Conservation (phyloP, 164 flowering plant species). For the Kalanchoe fedtschenkoi region DNA sequence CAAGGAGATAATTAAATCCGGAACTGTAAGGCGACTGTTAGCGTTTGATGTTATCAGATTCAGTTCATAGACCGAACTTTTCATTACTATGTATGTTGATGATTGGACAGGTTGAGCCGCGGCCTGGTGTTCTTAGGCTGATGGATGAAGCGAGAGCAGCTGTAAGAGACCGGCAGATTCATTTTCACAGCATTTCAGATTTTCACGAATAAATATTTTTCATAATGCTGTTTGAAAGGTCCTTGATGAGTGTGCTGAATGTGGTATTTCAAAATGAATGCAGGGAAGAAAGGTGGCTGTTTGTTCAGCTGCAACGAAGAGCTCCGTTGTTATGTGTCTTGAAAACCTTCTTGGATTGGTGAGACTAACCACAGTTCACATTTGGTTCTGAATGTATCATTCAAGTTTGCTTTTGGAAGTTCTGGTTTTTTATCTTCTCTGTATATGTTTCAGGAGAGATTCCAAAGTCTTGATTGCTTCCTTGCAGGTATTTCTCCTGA, state of each 20-base stretch:
- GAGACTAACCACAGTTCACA: constrained; percentile 10
- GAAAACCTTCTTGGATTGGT: constrained; percentile 88
- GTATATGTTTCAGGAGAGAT: constrained; percentile 87
- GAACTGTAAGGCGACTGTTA: constrained; percentile 55
- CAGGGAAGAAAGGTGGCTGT: constrained; percentile 88
- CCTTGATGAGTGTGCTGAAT: neutral
- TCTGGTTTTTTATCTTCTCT: neutral
- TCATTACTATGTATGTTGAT: neutral
- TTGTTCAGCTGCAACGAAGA: constrained; percentile 98
- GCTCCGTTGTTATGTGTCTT: constrained; percentile 87
- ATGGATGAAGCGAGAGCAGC: constrained; percentile 94
- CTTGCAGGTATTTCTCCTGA: constrained; percentile 61
- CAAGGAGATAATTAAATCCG: constrained; percentile 88
- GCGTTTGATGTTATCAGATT: neutral
- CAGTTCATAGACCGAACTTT: neutral
- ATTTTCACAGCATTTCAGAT: constrained; percentile 7
- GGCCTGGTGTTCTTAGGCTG: constrained; percentile 89
- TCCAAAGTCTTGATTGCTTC: constrained; percentile 86
- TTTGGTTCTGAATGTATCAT: neutral
- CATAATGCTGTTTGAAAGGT: neutral
- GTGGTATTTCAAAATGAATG: neutral
- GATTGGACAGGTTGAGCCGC: constrained; percentile 61
- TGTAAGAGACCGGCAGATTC: constrained; percentile 48
- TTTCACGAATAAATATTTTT: neutral
- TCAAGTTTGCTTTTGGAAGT: neutral